Evolutionary conservation across 345 rosid species (phyloP).

Genomic region (Pistacia integerrima): DNA sequence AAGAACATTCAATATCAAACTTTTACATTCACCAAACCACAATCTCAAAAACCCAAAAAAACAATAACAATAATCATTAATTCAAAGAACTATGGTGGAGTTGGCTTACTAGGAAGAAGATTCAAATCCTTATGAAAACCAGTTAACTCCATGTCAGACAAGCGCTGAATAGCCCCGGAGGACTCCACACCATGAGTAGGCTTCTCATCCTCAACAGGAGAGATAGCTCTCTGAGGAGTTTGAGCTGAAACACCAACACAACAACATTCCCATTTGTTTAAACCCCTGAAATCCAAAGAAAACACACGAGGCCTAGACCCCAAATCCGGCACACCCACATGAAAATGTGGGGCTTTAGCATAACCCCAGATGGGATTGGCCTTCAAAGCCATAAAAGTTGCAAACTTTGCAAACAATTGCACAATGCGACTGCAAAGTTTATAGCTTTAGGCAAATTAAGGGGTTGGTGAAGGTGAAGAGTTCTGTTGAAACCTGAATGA

Average conservation of each 20-base stretch:
- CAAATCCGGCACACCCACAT: slow-evolving; percentile 37
- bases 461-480: slow-evolving; percentile 21
- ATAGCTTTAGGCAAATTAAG: slow-evolving; percentile 4
- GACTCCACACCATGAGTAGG: slow-evolving; percentile 47
- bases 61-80: neutral
- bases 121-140: slow-evolving; percentile 70
- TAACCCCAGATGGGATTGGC: slow-evolving; percentile 53
- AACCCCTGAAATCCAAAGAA: slow-evolving; percentile 32
- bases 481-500: slow-evolving; percentile 31
- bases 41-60: neutral
- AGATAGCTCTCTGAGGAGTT: slow-evolving; percentile 47
- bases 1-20: neutral
- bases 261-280: slow-evolving; percentile 49
- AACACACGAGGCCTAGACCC: slow-evolving; percentile 37
- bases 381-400: slow-evolving; percentile 57
- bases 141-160: slow-evolving; percentile 33
- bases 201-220: slow-evolving; percentile 67
- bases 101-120: slow-evolving; percentile 83
- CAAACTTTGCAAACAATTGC: slow-evolving; percentile 20
- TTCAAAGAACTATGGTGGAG: slow-evolving; percentile 12
- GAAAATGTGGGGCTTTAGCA: slow-evolving; percentile 40
- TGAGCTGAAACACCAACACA: slow-evolving; percentile 40
- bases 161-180: slow-evolving; percentile 41
- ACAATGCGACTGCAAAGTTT: slow-evolving; percentile 21
- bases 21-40: slow-evolving; percentile 2